A percentile compares a stretch with the other conserved stretches of the same genome.
Evolutionary conservation across 2,329 filamentous ascomycete genomes (phyloP).

Genomic region (Penicillium sp.): DNA sequence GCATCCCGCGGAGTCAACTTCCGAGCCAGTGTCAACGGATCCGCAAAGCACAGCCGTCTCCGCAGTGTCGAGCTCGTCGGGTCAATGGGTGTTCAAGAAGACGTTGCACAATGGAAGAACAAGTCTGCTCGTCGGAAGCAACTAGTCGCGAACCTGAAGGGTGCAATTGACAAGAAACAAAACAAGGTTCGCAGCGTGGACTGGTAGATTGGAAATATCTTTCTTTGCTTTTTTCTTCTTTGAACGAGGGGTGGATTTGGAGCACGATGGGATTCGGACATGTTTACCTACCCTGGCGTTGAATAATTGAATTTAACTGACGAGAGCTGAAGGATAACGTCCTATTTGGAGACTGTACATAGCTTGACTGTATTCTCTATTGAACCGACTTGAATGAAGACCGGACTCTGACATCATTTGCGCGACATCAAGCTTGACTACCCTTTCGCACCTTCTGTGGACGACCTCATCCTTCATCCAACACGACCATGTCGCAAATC

Average conservation of each 20-base stretch:
- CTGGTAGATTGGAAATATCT: slow-evolving; percentile 15
- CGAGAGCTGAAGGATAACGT: background rate
- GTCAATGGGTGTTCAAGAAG: slow-evolving; percentile 26
- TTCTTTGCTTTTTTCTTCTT: background rate
- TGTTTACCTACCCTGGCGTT: slow-evolving; percentile 11
- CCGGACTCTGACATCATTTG: slow-evolving; percentile 19
- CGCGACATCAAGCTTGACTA: slow-evolving; percentile 20
- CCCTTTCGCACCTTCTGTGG: background rate
- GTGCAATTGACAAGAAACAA: slow-evolving; percentile 35
- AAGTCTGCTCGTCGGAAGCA: slow-evolving; percentile 38
- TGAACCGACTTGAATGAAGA: slow-evolving; percentile 8
- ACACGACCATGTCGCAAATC: slow-evolving; percentile 21
- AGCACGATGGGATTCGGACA: slow-evolving; percentile 3
- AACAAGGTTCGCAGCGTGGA: slow-evolving; percentile 34
- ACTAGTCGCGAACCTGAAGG: slow-evolving; percentile 36
- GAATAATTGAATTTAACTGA: slow-evolving; percentile 3
- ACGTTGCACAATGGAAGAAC: slow-evolving; percentile 35
- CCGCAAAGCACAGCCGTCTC: slow-evolving; percentile 31
- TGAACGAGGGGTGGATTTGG: background rate
- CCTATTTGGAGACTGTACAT: slow-evolving; percentile 13
- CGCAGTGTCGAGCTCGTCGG: slow-evolving; percentile 30
- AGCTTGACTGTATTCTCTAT: background rate
- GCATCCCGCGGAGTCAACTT: slow-evolving; percentile 31
- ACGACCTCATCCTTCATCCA: background rate
- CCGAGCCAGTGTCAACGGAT: slow-evolving; percentile 37